Base-by-base conservation (phyloP, 768 basidiomycete genomes). In the Clathrus columnatus region DNA sequence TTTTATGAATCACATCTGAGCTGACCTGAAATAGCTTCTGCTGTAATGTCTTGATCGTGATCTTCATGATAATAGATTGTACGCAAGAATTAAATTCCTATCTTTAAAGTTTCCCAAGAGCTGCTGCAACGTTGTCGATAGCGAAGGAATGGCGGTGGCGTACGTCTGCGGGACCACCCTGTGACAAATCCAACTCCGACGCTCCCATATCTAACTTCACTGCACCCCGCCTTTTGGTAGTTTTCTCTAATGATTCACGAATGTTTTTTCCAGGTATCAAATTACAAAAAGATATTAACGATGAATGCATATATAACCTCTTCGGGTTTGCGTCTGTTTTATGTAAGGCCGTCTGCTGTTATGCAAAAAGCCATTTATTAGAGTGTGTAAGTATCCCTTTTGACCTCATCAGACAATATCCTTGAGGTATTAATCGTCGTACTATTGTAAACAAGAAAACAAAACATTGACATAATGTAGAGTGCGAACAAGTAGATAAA, bases 21-120 rank as follows among this genome's bases (percentile, higher is more conserved):
- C 69, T 6, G 66, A 90, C 85, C 66, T 83, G 79, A 72, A 92
- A 94, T 61, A 88, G 79, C 75, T 93, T 94, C 68, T 95, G 91
- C 71, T 92, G 87, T 14, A 94, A 81, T 1, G 94, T 97, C 74
- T 97, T 98, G 65, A 98, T 75, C 24, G 91, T 95, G 70, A 98
- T 80, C 80, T 91, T 91, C 85, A 92, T 89, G 68, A 68, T 78
- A 71, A 63, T 51, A 23, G n/a, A 28, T 48, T 4, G n/a, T n/a
- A 11, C 36, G 36, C n/a, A n/a, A n/a, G n/a, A n/a, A n/a, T n/a
- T n/a, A n/a, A n/a, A n/a, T n/a, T n/a, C n/a, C 2, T 36, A 36
- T 11, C n/a, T 36, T 36, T 14, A 8, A 36, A 11, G 36, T 36
- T 32, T 36, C 11, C 10, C n/a, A 14, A 4, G 7, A 36, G 36